A percentile compares a stretch with the other conserved stretches of the same genome.
Conservation (phyloP, 2,329 filamentous ascomycete species). For the Amesomyces nigricolor region DNA sequence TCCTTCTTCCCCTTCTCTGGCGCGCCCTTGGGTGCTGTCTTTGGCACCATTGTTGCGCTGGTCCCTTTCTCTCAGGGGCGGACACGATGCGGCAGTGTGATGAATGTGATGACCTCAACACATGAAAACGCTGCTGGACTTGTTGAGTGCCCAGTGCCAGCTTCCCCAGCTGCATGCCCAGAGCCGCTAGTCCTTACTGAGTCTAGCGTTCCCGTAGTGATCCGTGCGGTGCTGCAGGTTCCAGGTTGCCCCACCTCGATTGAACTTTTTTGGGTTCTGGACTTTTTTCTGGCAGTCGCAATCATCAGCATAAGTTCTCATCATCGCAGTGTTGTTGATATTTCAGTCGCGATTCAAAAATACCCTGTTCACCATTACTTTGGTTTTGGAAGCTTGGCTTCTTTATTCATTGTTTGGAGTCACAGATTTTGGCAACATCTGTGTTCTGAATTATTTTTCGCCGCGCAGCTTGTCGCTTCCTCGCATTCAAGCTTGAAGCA, state of each 20-base stretch:
- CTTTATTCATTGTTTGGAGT: too few relatives aligned
- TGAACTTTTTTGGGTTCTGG: constrained; percentile 17
- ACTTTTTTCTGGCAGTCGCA: constrained; percentile 5
- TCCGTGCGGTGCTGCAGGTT: neutral
- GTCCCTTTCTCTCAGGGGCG: neutral
- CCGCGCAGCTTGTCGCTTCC: too few relatives aligned
- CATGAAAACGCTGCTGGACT: neutral
- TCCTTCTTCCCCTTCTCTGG: constrained; percentile 27
- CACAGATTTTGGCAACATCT: too few relatives aligned
- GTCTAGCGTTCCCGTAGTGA: constrained; percentile 15
- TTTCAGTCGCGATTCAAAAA: too few relatives aligned
- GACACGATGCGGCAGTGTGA: neutral
- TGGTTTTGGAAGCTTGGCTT: too few relatives aligned
- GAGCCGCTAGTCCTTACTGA: neutral
- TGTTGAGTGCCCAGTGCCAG: constrained; percentile 6
- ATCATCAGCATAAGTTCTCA: neutral
- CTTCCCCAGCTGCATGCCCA: neutral
- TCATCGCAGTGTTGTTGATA: too few relatives aligned
- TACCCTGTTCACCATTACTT: too few relatives aligned
- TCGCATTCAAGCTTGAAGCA: neutral
- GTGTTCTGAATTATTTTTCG: too few relatives aligned
- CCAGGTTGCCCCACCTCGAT: constrained; percentile 1
- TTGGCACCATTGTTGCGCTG: constrained; percentile 20
- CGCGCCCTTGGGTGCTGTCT: constrained; percentile 25
- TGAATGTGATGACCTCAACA: neutral